Evolutionary conservation across 352 stramenopile species (phyloP).

Genomic region (Phytophthora cactorum): DNA sequence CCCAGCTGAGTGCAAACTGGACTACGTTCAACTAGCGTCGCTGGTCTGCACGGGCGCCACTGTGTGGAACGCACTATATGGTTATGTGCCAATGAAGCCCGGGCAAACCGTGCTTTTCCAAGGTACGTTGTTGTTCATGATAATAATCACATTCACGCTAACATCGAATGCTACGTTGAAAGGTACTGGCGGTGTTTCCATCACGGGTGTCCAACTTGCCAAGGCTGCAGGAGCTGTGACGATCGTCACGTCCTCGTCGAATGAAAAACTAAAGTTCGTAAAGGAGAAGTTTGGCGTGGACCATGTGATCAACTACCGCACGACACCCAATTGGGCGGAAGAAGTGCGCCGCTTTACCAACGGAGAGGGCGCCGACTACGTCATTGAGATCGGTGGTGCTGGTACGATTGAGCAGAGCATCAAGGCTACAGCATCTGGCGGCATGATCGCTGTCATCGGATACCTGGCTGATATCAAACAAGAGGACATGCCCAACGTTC

Average conservation of each 20-base stretch:
- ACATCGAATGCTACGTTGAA: neutral
- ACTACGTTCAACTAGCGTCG: slow-evolving; percentile 34
- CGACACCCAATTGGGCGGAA: slow-evolving; percentile 36
- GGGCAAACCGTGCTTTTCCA: slow-evolving; percentile 31
- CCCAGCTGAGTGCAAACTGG: slow-evolving; percentile 24
- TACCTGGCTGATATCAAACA: slow-evolving; percentile 36
- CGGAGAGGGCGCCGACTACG: slow-evolving; percentile 36
- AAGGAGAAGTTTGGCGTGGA: slow-evolving; percentile 39
- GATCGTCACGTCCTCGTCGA: slow-evolving; percentile 40
- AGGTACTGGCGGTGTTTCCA: slow-evolving; percentile 40
- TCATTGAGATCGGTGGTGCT: slow-evolving; percentile 44
- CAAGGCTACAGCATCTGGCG: slow-evolving; percentile 30
- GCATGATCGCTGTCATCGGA: slow-evolving; percentile 36
- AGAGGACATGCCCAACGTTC: slow-evolving; percentile 41
- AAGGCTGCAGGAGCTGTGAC: slow-evolving; percentile 41
- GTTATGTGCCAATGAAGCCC: slow-evolving; percentile 29
- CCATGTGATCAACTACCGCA: slow-evolving; percentile 43
- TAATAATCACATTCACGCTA: neutral
- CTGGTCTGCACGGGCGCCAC: slow-evolving; percentile 36
- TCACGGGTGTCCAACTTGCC: slow-evolving; percentile 35
- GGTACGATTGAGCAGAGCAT: slow-evolving; percentile 46
- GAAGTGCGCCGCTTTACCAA: slow-evolving; percentile 31
- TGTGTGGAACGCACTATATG: slow-evolving; percentile 40
- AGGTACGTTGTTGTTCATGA: neutral
- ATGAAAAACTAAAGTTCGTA: slow-evolving; percentile 32